Evolutionary conservation across 352 stramenopile species (phyloP).

Genomic region (Phytophthora tubulina): DNA sequence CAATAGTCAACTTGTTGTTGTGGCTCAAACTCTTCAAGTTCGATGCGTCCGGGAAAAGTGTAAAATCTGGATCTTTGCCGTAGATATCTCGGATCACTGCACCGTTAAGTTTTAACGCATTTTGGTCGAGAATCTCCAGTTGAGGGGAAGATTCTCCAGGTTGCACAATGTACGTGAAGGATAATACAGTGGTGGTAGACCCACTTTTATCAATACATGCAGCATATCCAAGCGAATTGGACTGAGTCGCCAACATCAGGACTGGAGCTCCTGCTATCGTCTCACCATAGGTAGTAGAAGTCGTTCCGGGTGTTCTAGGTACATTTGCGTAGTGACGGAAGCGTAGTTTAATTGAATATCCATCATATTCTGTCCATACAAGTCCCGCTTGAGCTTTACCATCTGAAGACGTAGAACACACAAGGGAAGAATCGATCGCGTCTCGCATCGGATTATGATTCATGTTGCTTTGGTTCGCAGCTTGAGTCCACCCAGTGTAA

Average conservation of each 20-base stretch:
- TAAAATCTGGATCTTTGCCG: constrained; percentile 62
- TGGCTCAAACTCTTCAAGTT: constrained; percentile 64
- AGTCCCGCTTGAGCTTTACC: constrained; percentile 40
- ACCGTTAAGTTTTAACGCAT: constrained; percentile 58
- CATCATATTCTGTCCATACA: constrained; percentile 82
- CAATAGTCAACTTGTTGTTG: constrained; percentile 67
- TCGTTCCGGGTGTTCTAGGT: constrained; percentile 23
- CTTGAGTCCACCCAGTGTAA: constrained; percentile 42
- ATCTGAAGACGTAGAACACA: constrained; percentile 48
- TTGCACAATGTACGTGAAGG: constrained; percentile 66
- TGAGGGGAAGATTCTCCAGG: constrained; percentile 42
- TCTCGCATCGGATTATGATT: constrained; percentile 75
- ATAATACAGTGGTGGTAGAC: constrained; percentile 42
- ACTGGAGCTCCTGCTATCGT: constrained; percentile 47
- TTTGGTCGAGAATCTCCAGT: constrained; percentile 53
- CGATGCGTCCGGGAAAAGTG: constrained; percentile 49
- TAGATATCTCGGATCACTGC: constrained; percentile 52
- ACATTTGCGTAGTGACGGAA: constrained; percentile 54
- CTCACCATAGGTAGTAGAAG: constrained; percentile 48
- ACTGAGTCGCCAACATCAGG: constrained; percentile 54
- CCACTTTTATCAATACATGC: constrained; percentile 67
- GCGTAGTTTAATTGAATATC: constrained; percentile 69
- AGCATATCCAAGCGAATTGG: constrained; percentile 49
- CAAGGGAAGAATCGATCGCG: constrained; percentile 41
- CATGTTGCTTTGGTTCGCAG: constrained; percentile 22